phyloP scores from a whole-genome alignment of 192 early-diverging fungal species.

The Pilobolus umbonatus region DNA sequence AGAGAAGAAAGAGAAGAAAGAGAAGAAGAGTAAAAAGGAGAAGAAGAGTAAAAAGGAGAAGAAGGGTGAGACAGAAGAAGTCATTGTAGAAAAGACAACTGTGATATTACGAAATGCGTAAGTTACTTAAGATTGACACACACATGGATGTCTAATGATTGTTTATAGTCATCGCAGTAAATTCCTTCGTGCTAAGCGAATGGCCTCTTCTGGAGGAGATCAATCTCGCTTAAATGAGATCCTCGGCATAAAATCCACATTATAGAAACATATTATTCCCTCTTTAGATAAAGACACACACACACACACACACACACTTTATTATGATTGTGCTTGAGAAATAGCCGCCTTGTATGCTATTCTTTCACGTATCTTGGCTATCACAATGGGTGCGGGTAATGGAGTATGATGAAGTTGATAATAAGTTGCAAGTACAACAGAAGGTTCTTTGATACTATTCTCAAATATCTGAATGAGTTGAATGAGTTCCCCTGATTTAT shows the following conservation, averaged over 20 bases:
- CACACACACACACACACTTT: too few species aligned
- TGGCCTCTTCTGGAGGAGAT: constrained; percentile 38
- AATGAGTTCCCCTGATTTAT: neutral
- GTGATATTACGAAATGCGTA: constrained; percentile 49
- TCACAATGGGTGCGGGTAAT: neutral
- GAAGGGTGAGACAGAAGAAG: constrained; percentile 26
- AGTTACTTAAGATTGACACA: constrained; percentile 7
- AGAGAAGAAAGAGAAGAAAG: constrained; percentile 26
- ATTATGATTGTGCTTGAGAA: neutral
- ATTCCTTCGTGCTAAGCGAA: constrained; percentile 42
- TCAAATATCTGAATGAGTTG: neutral
- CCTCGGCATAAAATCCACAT: constrained; percentile 41
- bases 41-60: constrained; percentile 23
- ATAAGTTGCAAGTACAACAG: neutral
- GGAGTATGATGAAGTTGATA: neutral
- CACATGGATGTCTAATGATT: neutral
- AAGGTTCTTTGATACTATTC: too few species aligned
- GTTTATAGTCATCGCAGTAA: constrained; percentile 40
- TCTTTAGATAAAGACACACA: neutral
- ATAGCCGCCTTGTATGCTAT: neutral
- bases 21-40: constrained; percentile 29
- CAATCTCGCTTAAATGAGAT: constrained; percentile 47
- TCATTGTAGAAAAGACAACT: constrained; percentile 15
- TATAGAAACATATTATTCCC: neutral
- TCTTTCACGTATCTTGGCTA: constrained; percentile 2